Evolutionary conservation across 2,329 filamentous ascomycete genomes (phyloP), one percentile per base, ranked within the genome.

Genomic region (Westerdykella ornata): DNA sequence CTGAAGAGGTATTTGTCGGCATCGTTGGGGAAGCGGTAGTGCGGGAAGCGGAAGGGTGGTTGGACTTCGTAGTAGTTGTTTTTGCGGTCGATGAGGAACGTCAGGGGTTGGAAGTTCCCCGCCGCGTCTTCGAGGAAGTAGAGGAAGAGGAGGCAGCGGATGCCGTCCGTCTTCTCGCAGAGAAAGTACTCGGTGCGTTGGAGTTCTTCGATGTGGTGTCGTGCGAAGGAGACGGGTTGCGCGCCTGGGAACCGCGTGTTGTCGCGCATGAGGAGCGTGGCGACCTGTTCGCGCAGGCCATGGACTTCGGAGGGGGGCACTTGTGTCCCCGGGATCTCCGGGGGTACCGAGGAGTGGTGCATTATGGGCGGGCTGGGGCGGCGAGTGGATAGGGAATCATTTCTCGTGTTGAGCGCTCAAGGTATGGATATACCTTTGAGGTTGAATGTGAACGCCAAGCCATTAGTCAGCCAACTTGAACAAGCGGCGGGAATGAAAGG

Each of bases 161-260:
- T 87, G 41, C 92, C 92, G 62, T 98, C 92, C 1, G 90, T 95
- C 72, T 98, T 98, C 69, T 98, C 92, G 73, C 90, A 96, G 50
- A 98, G 85, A 63, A 89, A 98, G 72, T 97, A 98, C 68, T 97
- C 92, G 60, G 85, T 75, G 44, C 76, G 75, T 47, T 83, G 80
- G 28, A 98, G 76, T 69, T 94, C 88, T n/a, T 81, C 71, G 8
- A 97, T 68, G 66, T 98, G 92, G 54, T 79, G 75, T 43, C 84
- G 76, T 41, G 85, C 76, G 63, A 98, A 98, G 59, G 87, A 94
- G 50, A 98, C 89, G 12, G 92, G 92, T 66, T 98, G 92, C 38
- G 92, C 90, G 57, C 81, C 92, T 1, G 92, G 89, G 54, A 98
- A 98, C 18, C 52, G 75, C 17, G 71, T 69, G 51, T 78, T 81